Conservation (phyloP, 306 rosid species). For the Prunus fruticosa region DNA sequence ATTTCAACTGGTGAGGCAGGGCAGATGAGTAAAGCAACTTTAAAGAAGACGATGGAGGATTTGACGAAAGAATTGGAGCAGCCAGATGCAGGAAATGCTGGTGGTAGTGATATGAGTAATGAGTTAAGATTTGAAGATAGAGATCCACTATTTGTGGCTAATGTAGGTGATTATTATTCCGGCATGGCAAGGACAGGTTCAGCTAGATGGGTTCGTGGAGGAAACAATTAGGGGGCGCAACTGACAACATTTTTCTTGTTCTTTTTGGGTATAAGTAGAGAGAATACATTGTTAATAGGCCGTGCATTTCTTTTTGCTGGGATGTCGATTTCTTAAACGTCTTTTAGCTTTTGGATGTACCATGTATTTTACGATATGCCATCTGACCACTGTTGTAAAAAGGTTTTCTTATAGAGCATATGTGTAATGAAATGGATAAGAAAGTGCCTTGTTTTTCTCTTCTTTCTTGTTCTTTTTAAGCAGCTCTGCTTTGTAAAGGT, state of each 20-base stretch:
- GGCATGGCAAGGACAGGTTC: constrained; percentile 62
- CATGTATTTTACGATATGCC: constrained; percentile 15
- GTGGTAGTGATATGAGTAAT: constrained; percentile 20
- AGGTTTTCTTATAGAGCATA: not conserved
- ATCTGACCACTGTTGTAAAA: constrained; percentile 30
- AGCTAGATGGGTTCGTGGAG: constrained; percentile 61
- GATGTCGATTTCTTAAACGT: not conserved
- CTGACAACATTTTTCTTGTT: constrained; percentile 16
- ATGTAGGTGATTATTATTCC: constrained; percentile 87
- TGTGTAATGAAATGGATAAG: not conserved
- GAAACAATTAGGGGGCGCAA: constrained; percentile 39
- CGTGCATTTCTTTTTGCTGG: constrained; percentile 2
- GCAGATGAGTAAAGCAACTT: constrained; percentile 65
- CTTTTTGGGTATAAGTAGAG: constrained; percentile 1
- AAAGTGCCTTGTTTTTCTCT: not conserved
- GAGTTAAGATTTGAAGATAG: constrained; percentile 55
- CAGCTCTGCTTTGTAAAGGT: not conserved
- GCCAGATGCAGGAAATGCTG: constrained; percentile 47
- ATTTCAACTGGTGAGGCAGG: constrained; percentile 77
- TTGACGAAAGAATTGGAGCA: constrained; percentile 80
- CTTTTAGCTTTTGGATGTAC: constrained; percentile 20
- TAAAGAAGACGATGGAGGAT: constrained; percentile 87
- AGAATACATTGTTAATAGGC: not conserved
- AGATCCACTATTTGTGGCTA: constrained; percentile 94
- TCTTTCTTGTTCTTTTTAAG: not conserved